Base-by-base conservation (phyloP, 2,329 filamentous ascomycete genomes). In the Xylariaceae sp. region DNA sequence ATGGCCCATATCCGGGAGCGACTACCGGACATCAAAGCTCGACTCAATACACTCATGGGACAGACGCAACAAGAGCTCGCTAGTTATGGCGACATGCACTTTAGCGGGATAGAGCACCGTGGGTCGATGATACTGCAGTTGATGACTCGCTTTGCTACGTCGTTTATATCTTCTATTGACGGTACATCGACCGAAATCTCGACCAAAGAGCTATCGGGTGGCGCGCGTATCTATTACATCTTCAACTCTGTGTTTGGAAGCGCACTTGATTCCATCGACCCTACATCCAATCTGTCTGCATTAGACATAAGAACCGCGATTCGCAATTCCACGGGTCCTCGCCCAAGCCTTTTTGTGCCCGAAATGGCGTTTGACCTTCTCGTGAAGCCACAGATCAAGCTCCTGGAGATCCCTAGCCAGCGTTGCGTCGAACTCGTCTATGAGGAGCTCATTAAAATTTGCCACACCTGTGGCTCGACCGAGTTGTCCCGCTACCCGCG, bases 171-270 rank as follows among this genome's bases (percentile, higher is more conserved):
- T 4, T 97, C 93, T 11, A 98, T 98, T 49, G 93, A 98, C 61
- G 93, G 93, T 73, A 98, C 93, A 7, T 97, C 91, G 4, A 95
- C 90, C 12, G 91, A 98, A 62, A 98, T 98, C 48, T 97, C 93
- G 15, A 98, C 93, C 29, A 97, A 98, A 67, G 93, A 97, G 67
- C 80, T 97, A 9, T 95, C 90, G 57, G 90, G 90, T 60, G 90
- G 90, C 61, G 90, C 90, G 35, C 81, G 91, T 45, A 96, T 97
- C 59, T 97, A 97, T 71, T 96, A 97, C 68, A 96, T 97, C 54
- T 97, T 96, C 76, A 97, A 97, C 69, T 95, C 90, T 4, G 91
- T 97, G 33, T 98, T 97, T 65, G 93, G 93, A 44, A 96, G 91
- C 66, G 94, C 91, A 16, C 74, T 98, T 38, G 93, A 98, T 64